Conservation (phyloP, 352 stramenopile genomes). For the Thalassiosira hispida region DNA sequence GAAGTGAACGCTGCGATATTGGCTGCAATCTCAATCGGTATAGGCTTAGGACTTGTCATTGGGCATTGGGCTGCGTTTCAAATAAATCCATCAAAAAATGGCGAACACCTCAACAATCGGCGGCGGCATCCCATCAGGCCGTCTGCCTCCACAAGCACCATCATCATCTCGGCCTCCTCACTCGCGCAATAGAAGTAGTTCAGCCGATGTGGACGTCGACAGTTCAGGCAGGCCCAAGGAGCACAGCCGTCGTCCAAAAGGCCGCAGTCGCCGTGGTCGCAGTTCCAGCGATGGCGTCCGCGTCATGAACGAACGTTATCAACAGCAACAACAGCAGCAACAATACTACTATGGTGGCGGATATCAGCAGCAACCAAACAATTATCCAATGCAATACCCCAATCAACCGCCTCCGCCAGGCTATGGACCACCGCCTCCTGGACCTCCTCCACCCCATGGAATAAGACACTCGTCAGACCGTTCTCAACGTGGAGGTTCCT, state of each 20-base stretch:
- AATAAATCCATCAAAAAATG: background rate
- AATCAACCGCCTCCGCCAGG: slow-evolving; percentile 17
- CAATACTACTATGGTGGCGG: slow-evolving; percentile 22
- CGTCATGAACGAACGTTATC: slow-evolving; percentile 25
- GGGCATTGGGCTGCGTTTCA: no score
- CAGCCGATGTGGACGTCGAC: slow-evolving; percentile 7
- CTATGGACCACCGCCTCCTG: slow-evolving; percentile 11
- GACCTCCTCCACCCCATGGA: background rate
- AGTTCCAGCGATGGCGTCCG: slow-evolving; percentile 30
- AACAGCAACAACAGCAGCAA: slow-evolving; percentile 36
- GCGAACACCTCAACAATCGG: background rate
- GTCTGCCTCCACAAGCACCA: slow-evolving; percentile 23
- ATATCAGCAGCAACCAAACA: slow-evolving; percentile 19
- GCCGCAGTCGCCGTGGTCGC: slow-evolving; percentile 6
- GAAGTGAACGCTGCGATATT: no score
- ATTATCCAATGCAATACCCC: slow-evolving; percentile 17
- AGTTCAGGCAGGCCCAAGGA: background rate
- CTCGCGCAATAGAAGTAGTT: slow-evolving; percentile 3
- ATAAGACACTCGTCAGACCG: background rate
- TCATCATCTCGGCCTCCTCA: slow-evolving; percentile 6
- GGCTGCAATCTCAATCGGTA: no score
- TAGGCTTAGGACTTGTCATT: no score
- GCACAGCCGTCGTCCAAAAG: background rate
- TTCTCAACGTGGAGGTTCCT: background rate
- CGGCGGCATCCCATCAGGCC: background rate